phyloP scores from a whole-genome alignment of 495 filamentous ascomycete species.

The Jackrogersella multiformis region DNA sequence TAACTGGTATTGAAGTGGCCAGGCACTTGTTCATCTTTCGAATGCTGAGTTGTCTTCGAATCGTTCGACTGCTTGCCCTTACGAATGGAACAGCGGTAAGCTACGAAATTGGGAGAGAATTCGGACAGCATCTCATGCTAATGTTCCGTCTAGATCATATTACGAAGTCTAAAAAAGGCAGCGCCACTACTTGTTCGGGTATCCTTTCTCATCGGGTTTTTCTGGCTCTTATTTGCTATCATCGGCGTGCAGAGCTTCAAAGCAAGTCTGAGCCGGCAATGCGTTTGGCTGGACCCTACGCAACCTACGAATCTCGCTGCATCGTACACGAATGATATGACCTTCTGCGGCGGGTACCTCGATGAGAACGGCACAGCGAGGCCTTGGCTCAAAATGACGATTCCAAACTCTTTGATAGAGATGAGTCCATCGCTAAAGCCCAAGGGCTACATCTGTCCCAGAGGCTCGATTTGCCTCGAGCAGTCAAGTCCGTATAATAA shows the following conservation, averaged over 20 bases:
- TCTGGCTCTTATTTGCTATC: constrained; percentile 98
- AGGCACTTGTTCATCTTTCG: constrained; percentile 87
- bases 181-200: constrained; percentile 94
- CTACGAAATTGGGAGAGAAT: constrained; percentile 4
- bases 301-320: constrained; percentile 54
- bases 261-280: constrained; percentile 85
- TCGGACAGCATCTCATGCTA: constrained; percentile 28
- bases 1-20: constrained; percentile 70
- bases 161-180: constrained; percentile 94
- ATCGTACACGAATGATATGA: constrained; percentile 64
- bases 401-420: constrained; percentile 29
- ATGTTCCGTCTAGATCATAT: constrained; percentile 70
- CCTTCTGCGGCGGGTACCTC: constrained; percentile 88
- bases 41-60: constrained; percentile 94
- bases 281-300: constrained; percentile 80
- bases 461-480: constrained; percentile 82
- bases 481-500: constrained; percentile 81
- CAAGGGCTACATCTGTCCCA: constrained; percentile 94
- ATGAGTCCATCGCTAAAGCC: constrained; percentile 55
- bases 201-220: constrained; percentile 95
- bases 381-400: constrained; percentile 69
- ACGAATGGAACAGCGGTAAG: constrained; percentile 89
- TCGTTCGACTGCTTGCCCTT: constrained; percentile 85
- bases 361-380: constrained; percentile 61
- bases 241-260: constrained; percentile 98